phyloP scores from a whole-genome alignment of 1,139 yeast species.

The Taiozyma sp. region DNA sequence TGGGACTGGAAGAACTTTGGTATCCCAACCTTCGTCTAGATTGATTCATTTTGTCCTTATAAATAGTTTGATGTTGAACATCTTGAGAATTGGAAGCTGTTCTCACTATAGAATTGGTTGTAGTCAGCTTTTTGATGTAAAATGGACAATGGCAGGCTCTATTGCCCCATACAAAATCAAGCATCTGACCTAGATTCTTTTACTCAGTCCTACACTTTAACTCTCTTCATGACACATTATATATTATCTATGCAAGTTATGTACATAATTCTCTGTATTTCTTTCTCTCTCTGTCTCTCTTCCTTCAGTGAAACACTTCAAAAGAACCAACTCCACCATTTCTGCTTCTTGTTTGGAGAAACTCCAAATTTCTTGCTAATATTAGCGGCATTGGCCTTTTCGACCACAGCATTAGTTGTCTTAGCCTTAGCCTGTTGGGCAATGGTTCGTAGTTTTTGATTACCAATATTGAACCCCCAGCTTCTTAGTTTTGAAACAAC shows the following conservation, averaged over 20 bases:
- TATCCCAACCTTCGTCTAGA: slow-evolving; percentile 29
- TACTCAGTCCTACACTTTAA: no score
- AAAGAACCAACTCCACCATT: slow-evolving; percentile 61
- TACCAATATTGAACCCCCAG: slow-evolving; percentile 81
- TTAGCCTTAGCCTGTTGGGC: slow-evolving; percentile 19
- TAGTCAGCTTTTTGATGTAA: neutral
- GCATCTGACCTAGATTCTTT: no score
- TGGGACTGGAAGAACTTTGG: slow-evolving; percentile 51
- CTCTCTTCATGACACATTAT: neutral
- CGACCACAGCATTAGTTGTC: slow-evolving; percentile 19
- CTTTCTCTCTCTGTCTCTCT: neutral
- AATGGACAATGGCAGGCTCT: neutral
- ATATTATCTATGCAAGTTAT: neutral
- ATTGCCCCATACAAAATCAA: no score
- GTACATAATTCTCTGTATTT: neutral
- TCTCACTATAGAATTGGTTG: neutral
- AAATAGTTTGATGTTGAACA: neutral
- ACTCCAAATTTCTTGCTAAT: slow-evolving; percentile 42
- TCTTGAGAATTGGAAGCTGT: neutral
- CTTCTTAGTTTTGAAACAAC: slow-evolving; percentile 58
- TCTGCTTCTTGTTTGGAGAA: slow-evolving; percentile 43
- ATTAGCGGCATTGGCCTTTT: slow-evolving; percentile 22
- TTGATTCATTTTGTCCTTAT: neutral
- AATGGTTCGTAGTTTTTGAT: slow-evolving; percentile 20
- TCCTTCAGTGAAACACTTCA: slow-evolving; percentile 15